Evolutionary conservation across 768 basidiomycete genomes (phyloP).

Genomic region (Tylopilus balloui): DNA sequence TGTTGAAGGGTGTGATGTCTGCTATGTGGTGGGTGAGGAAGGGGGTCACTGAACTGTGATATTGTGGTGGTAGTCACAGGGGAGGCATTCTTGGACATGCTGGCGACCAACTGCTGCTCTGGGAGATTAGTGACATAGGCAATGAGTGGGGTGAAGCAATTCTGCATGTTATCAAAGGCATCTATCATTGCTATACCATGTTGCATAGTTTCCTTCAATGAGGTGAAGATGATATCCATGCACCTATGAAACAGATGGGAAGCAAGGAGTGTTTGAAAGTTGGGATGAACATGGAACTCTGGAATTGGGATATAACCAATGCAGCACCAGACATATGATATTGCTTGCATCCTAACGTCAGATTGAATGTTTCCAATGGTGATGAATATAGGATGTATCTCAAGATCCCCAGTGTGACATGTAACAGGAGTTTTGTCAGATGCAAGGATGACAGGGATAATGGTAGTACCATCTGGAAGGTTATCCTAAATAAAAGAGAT

Average conservation of each 20-base stretch:
- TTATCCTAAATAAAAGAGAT: too few species aligned
- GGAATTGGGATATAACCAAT: neutral
- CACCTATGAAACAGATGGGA: neutral
- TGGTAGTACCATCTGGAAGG: neutral
- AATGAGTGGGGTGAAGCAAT: too few species aligned
- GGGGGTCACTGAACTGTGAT: too few species aligned
- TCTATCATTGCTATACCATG: neutral
- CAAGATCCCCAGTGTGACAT: neutral
- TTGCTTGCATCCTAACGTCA: neutral
- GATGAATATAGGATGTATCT: neutral
- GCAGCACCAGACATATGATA: neutral
- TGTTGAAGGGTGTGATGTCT: neutral
- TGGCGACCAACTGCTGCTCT: too few species aligned
- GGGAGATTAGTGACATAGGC: too few species aligned
- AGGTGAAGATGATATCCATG: neutral
- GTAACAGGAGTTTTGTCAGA: constrained; percentile 10
- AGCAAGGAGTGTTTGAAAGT: neutral
- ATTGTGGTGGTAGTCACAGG: too few species aligned
- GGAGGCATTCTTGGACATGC: too few species aligned
- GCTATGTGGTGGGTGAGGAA: too few species aligned
- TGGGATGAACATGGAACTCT: neutral
- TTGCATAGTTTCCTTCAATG: neutral
- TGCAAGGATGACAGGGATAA: neutral
- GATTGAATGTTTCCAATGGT: neutral
- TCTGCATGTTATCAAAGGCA: neutral